A percentile compares a stretch with the other conserved stretches of the same genome.
Conservation (phyloP, 1,284 basidiomycete genomes). For the Trichosporon sp. region DNA sequence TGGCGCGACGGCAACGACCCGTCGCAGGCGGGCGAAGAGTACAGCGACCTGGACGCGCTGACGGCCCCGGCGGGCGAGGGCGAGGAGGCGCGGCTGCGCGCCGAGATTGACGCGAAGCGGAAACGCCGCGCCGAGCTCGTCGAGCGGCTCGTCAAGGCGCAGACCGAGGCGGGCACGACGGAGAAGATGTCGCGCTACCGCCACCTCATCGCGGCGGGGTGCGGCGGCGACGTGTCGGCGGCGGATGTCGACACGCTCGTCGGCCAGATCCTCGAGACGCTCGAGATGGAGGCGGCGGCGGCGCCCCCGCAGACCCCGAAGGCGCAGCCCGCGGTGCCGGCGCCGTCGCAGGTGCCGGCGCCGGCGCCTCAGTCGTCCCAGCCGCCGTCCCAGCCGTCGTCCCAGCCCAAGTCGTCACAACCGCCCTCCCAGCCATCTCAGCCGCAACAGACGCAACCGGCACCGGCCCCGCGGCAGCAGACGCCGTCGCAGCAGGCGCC, state of each 20-base stretch:
- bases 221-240: constrained; percentile 71
- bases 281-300: constrained; percentile 25
- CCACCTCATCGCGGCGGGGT: constrained; percentile 76
- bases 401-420: too few species aligned
- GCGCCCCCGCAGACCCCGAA: background rate
- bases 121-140: constrained; percentile 67
- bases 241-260: constrained; percentile 79
- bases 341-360: too few species aligned
- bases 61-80: constrained; percentile 51
- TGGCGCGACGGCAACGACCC: constrained; percentile 32
- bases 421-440: background rate
- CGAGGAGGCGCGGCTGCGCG: constrained; percentile 59
- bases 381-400: background rate
- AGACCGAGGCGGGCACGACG: constrained; percentile 76
- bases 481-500: background rate
- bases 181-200: constrained; percentile 83
- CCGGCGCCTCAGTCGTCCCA: too few species aligned
- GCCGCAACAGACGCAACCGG: background rate
- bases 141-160: constrained; percentile 68
- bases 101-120: constrained; percentile 62
- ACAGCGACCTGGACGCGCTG: constrained; percentile 36
- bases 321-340: too few species aligned
- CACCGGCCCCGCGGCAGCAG: background rate
- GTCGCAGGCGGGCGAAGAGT: constrained; percentile 38
- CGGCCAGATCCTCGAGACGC: constrained; percentile 57